Conservation (phyloP, 2,329 filamentous ascomycete genomes). For the Blastomyces parvus region DNA sequence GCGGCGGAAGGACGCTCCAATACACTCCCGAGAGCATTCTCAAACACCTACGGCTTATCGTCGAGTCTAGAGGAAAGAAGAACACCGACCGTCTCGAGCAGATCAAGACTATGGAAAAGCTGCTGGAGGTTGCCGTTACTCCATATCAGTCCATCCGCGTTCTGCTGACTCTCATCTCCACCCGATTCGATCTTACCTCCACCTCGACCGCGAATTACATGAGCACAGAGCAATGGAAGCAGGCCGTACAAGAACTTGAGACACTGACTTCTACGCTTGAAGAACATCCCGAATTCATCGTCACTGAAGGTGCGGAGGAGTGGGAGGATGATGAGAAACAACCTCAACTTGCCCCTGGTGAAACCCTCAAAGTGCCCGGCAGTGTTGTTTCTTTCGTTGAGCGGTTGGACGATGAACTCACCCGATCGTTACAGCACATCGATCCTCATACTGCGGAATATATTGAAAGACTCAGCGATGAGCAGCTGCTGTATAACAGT, state of each 20-base stretch:
- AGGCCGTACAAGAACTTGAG: conserved; percentile 76
- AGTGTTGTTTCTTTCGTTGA: conserved; percentile 92
- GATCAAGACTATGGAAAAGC: conserved; percentile 95
- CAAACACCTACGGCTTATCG: conserved; percentile 85
- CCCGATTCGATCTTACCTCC: conserved; percentile 83
- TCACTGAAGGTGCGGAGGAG: conserved; percentile 87
- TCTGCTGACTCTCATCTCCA: conserved; percentile 81
- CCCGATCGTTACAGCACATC: conserved; percentile 91
- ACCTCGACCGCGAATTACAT: conserved; percentile 66
- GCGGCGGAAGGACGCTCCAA: conserved; percentile 76
- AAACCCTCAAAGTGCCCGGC: conserved; percentile 84
- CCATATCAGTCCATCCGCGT: conserved; percentile 94
- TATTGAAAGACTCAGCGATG: conserved; percentile 87
- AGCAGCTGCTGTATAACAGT: conserved; percentile 81
- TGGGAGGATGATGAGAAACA: conserved; percentile 98
- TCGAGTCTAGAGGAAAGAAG: conserved; percentile 97
- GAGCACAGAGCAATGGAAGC: conserved; percentile 94
- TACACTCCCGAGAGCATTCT: conserved; percentile 97
- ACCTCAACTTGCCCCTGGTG: conserved; percentile 60
- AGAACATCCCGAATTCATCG: conserved; percentile 66
- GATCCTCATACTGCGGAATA: conserved; percentile 98
- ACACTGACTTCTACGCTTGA: conserved; percentile 71
- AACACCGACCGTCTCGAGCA: conserved; percentile 93
- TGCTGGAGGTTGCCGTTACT: conserved; percentile 75
- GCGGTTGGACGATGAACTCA: conserved; percentile 92